Percentiles rank a stretch among this genome's conserved stretches.
Conservation (phyloP, 495 filamentous ascomycete species). For the Xylaria sp. region DNA sequence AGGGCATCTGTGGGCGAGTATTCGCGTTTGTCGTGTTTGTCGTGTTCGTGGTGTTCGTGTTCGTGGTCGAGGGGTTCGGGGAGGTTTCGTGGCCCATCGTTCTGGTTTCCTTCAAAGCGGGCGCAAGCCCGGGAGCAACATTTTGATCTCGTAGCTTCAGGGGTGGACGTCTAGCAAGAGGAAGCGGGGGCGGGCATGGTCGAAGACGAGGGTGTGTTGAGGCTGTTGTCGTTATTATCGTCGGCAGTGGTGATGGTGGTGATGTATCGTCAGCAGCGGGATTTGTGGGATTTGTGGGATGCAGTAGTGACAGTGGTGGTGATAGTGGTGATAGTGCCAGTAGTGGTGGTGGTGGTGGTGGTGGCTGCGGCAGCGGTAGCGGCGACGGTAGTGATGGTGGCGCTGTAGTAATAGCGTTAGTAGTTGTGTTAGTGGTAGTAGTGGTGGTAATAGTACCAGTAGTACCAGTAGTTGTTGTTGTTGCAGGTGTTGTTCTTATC, state of each 20-base stretch:
- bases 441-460: background rate
- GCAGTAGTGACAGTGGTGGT: background rate
- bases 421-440: background rate
- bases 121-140: conserved; percentile 43
- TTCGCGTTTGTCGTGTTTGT: too few species aligned
- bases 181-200: conserved; percentile 9
- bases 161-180: conserved; percentile 30
- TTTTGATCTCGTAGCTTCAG: conserved; percentile 50
- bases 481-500: too few species aligned
- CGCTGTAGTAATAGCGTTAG: background rate
- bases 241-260: background rate
- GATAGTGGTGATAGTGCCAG: background rate
- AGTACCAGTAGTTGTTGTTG: background rate
- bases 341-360: conserved; percentile 3
- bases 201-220: background rate
- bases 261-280: background rate
- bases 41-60: too few species aligned
- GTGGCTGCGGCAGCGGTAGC: background rate
- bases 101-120: conserved; percentile 43
- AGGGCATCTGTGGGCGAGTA: conserved; percentile 48
- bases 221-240: background rate
- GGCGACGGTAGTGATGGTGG: background rate
- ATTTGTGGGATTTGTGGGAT: conserved; percentile 6
- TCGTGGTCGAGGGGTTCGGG: conserved; percentile 33
- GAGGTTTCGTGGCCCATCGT: conserved; percentile 38